Base-by-base conservation (phyloP, 176 grass and related monocot genomes). In the Aegilops longissima region DNA sequence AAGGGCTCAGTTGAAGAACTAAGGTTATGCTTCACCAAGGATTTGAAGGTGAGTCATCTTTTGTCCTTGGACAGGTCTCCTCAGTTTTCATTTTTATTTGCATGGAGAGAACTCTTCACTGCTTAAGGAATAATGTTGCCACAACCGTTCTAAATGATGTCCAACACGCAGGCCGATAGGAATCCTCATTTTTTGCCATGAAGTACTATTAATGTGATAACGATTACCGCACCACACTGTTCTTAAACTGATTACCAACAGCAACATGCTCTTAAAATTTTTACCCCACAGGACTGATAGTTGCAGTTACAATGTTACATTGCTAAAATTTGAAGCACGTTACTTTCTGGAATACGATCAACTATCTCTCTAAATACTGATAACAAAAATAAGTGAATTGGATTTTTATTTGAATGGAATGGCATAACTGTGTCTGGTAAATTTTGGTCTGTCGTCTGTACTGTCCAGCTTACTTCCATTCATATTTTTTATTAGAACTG, bases 21-120 rank as follows among this genome's bases (percentile, higher is more conserved):
- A 44, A 96, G 90, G 78, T 86, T 98, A 82, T 98, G 96, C 87
- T 96, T 98, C 24, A 70, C 91, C 84, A 98, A 98, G 84, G 88
- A 98, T 88, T 90, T 96, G 73, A 92, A 92, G 92, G 96, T 98
- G 31, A 87, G 80, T 38, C 65, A 61, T 87, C 21, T 27, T 85
- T 89, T 76, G 13, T 23, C 13, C 5, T 33, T 38, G 21, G 51
- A 69, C 64, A 67, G 11, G 16, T 69, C 54, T 66, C n/a, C 88
- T 13, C n/a, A 44, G 24, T 51, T 71, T 52, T 31, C 17, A 6
- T 52, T 52, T 76, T 52, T 31, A 11, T 76, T 18, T 16, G 1
- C 25, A 2, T 4, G 17, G 2, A 73, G 9, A 51, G 25, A 52
- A 4, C 45, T 76, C 44, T 76, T 52, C 6, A 52, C 29, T 76